Base-by-base conservation (phyloP, 75 land plant species). In the Cunninghamia lanceolata region DNA sequence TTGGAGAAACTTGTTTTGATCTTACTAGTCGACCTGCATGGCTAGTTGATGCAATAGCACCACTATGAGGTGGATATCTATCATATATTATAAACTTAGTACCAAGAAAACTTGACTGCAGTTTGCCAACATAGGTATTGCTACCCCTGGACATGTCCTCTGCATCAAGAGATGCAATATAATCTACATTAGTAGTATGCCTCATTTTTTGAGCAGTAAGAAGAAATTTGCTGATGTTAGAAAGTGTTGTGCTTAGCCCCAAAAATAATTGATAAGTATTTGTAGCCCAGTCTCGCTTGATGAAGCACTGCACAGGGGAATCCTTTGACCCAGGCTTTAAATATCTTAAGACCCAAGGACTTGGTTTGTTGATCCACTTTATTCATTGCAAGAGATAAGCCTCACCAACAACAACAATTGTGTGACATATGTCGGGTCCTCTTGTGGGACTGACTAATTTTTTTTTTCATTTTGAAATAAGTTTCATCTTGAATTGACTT, bases 241-340 rank as follows among this genome's bases (percentile, higher is more conserved):
- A 5, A 16, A 85, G 84, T 42, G 86, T 87, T 84, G 97, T 90
- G 79, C 88, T 89, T 32, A 93, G 88, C 15, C 97, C 94, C 70
- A 95, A 88, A 83, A 88, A 95, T 30, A 96, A 86, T n/a, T 88
- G 84, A 85, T 86, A 96, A 2, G 95, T 95, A 30, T 96, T 91
- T 52, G 92, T 94, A 25, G 91, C 92, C 84, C 97, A 88, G 36
- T 96, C 97, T 84, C 99, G 96, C 87, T 90, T 92, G 85, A 96
- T 95, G 84, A 91, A 96, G 87, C 99, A 96, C 82, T 95, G 99
- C 28, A 96, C 92, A 34, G 95, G 93, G 68, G 85, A 43, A 34
- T 92, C 99, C 43, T 93, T 88, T 40, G 96, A 93, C 40, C 94
- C 99, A 82, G 97, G 99, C 99, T 96, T n/a, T n/a, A n/a, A n/a